Evolutionary conservation across 352 stramenopile species (phyloP), one percentile per base, ranked within the genome.

Genomic region (Phytophthora nicotianae): DNA sequence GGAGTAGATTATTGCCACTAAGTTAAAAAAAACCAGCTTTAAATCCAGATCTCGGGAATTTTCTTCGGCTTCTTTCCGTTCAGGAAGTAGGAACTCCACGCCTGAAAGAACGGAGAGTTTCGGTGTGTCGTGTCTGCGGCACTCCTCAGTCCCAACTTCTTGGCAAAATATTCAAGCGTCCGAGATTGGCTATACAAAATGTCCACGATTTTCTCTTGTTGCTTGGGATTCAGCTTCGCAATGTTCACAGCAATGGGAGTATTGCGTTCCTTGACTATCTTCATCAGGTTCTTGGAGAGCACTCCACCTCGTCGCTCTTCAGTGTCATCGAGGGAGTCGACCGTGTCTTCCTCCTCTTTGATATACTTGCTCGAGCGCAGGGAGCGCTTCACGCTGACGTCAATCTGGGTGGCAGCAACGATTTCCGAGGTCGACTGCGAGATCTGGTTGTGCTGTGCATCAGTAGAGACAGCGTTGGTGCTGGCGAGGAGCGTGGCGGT

Each of bases 111-210:
- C 1, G 6, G 8, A 17, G 1, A 33, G 16, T 56, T 35, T 0
- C 3, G 14, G 24, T 55, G 8, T 0, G 4, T 14, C 4, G 14
- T 3, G 45, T 62, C 45, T 6, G 42, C 5, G n/a, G 49, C 17
- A 19, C n/a, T n/a, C 26, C 11, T 50, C 35, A 62, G 24, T 19
- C 33, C 33, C 43, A 62, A 20, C 55, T 62, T 62, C 13, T 23
- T 41, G 17, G 55, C 55, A 14, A 62, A 62, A 32, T 19, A 50
- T 21, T 35, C 38, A 19, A 54, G 19, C 8, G 10, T 20, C n/a
- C 10, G 38, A 16, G 16, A 48, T 17, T 23, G 45, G 48, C 7
- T 5, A 8, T 10, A 23, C n/a, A 33, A 45, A 33, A 16, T 33
- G 10, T 33, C 2, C 6, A 26, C 21, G 2, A 47, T 27, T 2